Percentiles rank a stretch among this genome's conserved stretches.
These are phyloP conservation scores for Agapanthus africanus DNA, from an alignment of 106 monocot genomes.

Conservation along the genomic window DNA sequence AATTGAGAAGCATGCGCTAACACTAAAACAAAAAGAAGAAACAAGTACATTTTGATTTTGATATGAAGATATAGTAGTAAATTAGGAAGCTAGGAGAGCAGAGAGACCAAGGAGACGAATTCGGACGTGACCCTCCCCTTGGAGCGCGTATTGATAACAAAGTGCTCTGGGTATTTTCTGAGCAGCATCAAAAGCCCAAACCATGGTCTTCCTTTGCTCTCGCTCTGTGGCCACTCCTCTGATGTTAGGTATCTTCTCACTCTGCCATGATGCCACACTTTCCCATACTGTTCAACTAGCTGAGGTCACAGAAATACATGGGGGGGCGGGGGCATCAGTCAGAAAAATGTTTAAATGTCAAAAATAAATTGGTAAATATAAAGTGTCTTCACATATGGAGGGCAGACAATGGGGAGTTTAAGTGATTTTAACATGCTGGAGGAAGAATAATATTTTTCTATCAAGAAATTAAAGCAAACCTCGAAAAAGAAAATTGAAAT, in stretches of 20 bases:
- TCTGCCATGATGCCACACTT: conserved; percentile 32
- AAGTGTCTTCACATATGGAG: neutral
- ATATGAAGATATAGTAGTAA: too few relatives aligned
- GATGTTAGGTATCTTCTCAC: conserved; percentile 30
- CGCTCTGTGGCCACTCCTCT: conserved; percentile 27
- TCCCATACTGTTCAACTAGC: conserved; percentile 30
- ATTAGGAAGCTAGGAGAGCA: conserved; percentile 19
- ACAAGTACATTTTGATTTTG: too few relatives aligned
- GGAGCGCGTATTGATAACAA: conserved; percentile 27
- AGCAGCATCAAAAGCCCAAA: conserved; percentile 26
- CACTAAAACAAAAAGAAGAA: too few relatives aligned
- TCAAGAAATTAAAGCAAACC: too few relatives aligned
- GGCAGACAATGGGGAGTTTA: too few relatives aligned
- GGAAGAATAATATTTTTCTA: too few relatives aligned
- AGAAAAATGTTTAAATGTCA: neutral
- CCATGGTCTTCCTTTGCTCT: conserved; percentile 38
- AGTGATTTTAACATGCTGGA: too few relatives aligned
- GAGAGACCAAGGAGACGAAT: conserved; percentile 29
- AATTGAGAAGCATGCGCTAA: too few relatives aligned
- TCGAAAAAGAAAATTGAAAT: too few relatives aligned
- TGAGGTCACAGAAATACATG: too few relatives aligned
- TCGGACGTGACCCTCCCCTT: conserved; percentile 32
- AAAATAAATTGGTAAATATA: neutral
- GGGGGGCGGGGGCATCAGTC: too few relatives aligned
- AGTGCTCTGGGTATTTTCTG: conserved; percentile 24